Base-by-base conservation (phyloP, 352 stramenopile genomes). In the Chrysophaeum taylorii region DNA sequence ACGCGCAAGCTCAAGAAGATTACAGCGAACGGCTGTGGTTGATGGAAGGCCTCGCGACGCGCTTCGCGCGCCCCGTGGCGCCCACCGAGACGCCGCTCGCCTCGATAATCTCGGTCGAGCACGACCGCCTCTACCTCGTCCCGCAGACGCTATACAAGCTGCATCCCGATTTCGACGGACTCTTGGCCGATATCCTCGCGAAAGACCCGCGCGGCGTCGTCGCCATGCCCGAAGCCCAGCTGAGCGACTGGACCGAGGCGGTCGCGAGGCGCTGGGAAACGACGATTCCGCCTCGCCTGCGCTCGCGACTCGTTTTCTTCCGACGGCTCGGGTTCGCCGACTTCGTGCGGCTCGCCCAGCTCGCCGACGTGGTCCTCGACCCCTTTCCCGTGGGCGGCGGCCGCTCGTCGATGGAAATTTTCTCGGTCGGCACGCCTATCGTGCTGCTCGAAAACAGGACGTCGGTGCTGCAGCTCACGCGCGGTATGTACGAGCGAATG, bases 111-210 rank as follows among this genome's bases (percentile, higher is more conserved):
- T 23, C 37, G 2, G 38, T 35, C 0, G 68, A 78, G 12, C 29
- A 64, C 4, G 63, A 76, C 33, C 73, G 70, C 23, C 80, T 89
- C 64, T 77, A 87, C 25, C 69, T 88, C 16, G 67, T 86, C 0
- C 84, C 84, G 18, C 84, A 88, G 68, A 87, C 82, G 9, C 75
- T 89, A 27, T 87, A 87, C 71, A 89, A 88, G 60, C 74, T 89
- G 0, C 84, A 88, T 57, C 79, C 81, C 1, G 81, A 83, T 54
- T 85, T 89, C 23, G 84, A 89, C 42, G 15, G 1, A 0, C 54
- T 87, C 33, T 48, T 89, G n/a, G 74, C 78, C 16, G 48, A 69
- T 7, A 75, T 88, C 5, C 61, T 88, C 0, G 50, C 54, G 0
- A 12, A 50, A 2, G 61, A 79, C 33, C 57, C 33, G 1, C 53